phyloP scores from a whole-genome alignment of 805 yeast species.

The Candida coquimbonensis region DNA sequence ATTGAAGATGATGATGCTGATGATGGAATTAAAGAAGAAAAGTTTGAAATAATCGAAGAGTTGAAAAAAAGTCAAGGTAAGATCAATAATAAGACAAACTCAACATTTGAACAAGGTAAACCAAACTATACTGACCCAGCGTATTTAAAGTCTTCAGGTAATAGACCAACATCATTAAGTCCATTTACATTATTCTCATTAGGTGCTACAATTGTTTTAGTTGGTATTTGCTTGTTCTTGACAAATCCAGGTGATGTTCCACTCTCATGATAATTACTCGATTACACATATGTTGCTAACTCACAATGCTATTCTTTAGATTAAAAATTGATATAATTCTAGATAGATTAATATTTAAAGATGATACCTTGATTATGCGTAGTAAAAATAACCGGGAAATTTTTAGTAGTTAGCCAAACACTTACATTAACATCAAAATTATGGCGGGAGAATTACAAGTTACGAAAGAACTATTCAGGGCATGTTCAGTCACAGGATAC shows the following conservation, averaged over 20 bases:
- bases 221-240: background rate
- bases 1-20: background rate
- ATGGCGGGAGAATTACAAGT: background rate
- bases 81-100: too few relatives aligned
- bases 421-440: too few relatives aligned
- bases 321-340: too few relatives aligned
- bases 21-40: background rate
- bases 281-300: too few relatives aligned
- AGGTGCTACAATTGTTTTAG: background rate
- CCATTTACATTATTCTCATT: conserved; percentile 1
- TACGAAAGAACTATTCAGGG: conserved; percentile 10
- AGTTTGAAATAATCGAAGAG: background rate
- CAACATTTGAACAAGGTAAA: too few relatives aligned
- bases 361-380: too few relatives aligned
- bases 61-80: too few relatives aligned
- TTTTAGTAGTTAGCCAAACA: too few relatives aligned
- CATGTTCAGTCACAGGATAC: conserved; percentile 5
- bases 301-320: too few relatives aligned
- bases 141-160: conserved; percentile 1
- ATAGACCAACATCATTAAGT: background rate
- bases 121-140: too few relatives aligned
- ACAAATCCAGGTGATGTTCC: background rate
- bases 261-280: background rate
- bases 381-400: too few relatives aligned
- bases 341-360: too few relatives aligned